Base-by-base conservation (phyloP, 371 early-diverging fungal genomes). In the Mortierella sp. region DNA sequence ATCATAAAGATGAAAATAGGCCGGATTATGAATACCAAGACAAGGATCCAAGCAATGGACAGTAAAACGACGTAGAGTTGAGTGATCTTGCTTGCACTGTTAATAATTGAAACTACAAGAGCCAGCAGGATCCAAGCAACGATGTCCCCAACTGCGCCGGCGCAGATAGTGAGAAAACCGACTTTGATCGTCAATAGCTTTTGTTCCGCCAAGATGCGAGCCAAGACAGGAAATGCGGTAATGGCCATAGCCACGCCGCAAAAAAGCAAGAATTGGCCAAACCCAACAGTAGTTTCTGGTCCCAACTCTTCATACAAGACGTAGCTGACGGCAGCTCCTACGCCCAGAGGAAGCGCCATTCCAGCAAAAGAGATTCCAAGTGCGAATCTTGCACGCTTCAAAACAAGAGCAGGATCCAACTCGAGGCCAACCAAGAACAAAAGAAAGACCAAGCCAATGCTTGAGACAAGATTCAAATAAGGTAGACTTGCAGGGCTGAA, bases 221-320 rank as follows among this genome's bases (percentile, higher is more conserved):
- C 98, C 32, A 98, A 88, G 8, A 97, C 96, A 0, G 96, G 97
- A 72, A 97, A 96, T 0, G 97, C 96, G 0, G 98, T 97, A 77
- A 97, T 97, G 36, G 96, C 88, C 92, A 97, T 94, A 58, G 96
- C 94, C 3, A 97, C 96, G 63, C 95, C 95, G 32, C 91, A 83
- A 81, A 97, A 97, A 36, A 94, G 89, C 58, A 93, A 69, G 72
- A 94, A 97, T 47, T 87, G 92, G 9, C 86, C 80, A 72, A 94
- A 96, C 0, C 89, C 76, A 3, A 92, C 88, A 24, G 16, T 47
- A 3, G 73, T 61, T 13, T 87, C 77, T 43, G 85, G 65, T 22
- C 91, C 84, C n/a, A 91, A 58, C 50, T 87, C 84, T 28, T 80
- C 72, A 67, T 89, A 94, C 1, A 95, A 81, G 8, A 91, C 90